Base-by-base conservation (phyloP, 1,284 basidiomycete species). In the Leccinum subrobustum region DNA sequence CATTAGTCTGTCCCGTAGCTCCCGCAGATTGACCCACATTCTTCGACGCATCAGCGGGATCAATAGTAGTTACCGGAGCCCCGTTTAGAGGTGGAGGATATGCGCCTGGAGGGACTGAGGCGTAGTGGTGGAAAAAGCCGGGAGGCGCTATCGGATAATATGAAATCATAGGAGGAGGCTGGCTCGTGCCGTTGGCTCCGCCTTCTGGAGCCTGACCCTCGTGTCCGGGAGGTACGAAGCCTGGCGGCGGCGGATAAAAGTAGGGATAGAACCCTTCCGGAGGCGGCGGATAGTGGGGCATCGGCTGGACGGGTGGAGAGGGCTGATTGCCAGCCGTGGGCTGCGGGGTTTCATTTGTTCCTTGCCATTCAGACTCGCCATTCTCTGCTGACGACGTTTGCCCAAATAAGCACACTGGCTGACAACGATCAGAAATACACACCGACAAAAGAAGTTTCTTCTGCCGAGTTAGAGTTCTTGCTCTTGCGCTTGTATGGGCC, bases 401-500 rank as follows among this genome's bases (percentile, higher is more conserved):
- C 60, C 54, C 12, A 62, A 64, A 61, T 68, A 63, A 65, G 64
- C 53, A 53, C 57, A 42, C 27, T 48, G 54, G 51, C 57, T 62
- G 33, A 67, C 58, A 54, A 54, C 48, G 55, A 64, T 57, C 35
- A 56, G 20, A 44, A 16, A 35, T 55, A 58, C 59, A 18, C 65
- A 69, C 71, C 63, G 20, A 60, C 60, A 61, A 64, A 66, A 48
- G 66, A 60, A 11, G 62, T 62, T 55, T 60, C 72, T 1, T 42
- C 39, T 11, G 63, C 23, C n/a, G 16, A 69, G 33, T 66, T 68
- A 6, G 68, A 20, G 14, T 69, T 63, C 68, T 88, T 87, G 66
- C 79, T 81, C 76, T 91, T 91, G 64, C 88, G 86, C 66, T 92
- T 91, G 77, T 94, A 94, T 0, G 92, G 92, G 0, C 92, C 92